A percentile compares a stretch with the other conserved stretches of the same genome.
Evolutionary conservation across 352 stramenopile genomes (phyloP).

Genomic region (Halophytophthora batemanensis): DNA sequence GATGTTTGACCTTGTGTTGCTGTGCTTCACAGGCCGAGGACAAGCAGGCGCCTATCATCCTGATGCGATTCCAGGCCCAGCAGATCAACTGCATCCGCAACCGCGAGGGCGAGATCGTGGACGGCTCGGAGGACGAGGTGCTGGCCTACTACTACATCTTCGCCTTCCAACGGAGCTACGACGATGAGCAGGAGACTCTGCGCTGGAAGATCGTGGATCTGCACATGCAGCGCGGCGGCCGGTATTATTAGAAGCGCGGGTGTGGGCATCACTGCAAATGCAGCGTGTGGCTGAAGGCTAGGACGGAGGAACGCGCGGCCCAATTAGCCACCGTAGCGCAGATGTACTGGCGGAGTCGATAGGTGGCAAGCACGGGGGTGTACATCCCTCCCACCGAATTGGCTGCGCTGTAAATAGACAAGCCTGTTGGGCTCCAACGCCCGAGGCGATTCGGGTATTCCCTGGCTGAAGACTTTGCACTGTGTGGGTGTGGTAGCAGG

Average conservation of each 20-base stretch:
- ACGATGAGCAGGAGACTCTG: slow-evolving; percentile 89
- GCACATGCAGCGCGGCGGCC: slow-evolving; percentile 76
- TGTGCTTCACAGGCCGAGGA: slow-evolving; percentile 61
- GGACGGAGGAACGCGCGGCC: background rate
- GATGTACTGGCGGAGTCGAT: background rate
- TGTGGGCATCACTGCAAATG: background rate
- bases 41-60: slow-evolving; percentile 93
- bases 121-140: slow-evolving; percentile 96
- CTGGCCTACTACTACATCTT: slow-evolving; percentile 97
- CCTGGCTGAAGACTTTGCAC: too few relatives aligned
- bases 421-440: background rate
- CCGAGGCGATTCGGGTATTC: too few relatives aligned
- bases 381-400: background rate
- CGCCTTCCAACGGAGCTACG: slow-evolving; percentile 96
- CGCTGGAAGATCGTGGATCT: slow-evolving; percentile 87
- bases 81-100: slow-evolving; percentile 99
- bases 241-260: slow-evolving; percentile 67
- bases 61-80: slow-evolving; percentile 97
- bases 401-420: slow-evolving; percentile 24
- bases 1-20: slow-evolving; percentile 6
- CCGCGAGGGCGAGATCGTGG: slow-evolving; percentile 94
- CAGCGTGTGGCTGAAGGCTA: background rate
- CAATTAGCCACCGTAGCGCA: background rate
- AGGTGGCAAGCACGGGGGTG: too few relatives aligned
- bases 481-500: slow-evolving; percentile 56